Evolutionary conservation across 495 filamentous ascomycete genomes (phyloP).

Genomic region (Aspergillus mulundensis): DNA sequence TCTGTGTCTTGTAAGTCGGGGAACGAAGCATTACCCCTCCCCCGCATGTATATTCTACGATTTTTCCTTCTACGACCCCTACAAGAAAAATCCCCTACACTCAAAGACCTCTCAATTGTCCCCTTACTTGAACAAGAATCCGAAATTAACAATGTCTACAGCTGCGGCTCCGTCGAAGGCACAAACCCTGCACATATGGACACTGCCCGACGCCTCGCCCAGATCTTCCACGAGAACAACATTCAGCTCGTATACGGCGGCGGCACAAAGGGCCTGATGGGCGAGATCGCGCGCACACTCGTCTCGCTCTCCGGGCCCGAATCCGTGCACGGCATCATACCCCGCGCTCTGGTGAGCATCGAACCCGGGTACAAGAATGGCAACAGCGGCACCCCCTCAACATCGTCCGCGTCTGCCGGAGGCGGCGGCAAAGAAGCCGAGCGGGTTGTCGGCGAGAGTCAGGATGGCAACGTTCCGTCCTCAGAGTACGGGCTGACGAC

Average conservation of each 20-base stretch:
- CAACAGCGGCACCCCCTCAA: slow-evolving; percentile 11
- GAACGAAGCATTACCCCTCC: slow-evolving; percentile 9
- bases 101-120: too few relatives aligned
- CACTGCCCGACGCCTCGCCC: slow-evolving; percentile 74
- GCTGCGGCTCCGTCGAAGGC: slow-evolving; percentile 75
- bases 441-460: slow-evolving; percentile 26
- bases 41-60: neutral
- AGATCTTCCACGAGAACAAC: slow-evolving; percentile 65
- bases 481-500: slow-evolving; percentile 76
- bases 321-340: slow-evolving; percentile 90
- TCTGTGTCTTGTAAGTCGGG: slow-evolving; percentile 71
- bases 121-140: neutral
- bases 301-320: slow-evolving; percentile 76
- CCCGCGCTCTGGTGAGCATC: slow-evolving; percentile 73
- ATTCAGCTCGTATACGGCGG: slow-evolving; percentile 89
- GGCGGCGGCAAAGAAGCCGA: slow-evolving; percentile 38
- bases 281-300: slow-evolving; percentile 82
- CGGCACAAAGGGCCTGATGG: slow-evolving; percentile 93
- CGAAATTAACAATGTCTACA: slow-evolving; percentile 19
- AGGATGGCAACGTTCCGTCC: slow-evolving; percentile 16
- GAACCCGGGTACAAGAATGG: slow-evolving; percentile 58
- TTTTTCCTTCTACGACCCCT: neutral
- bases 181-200: slow-evolving; percentile 63
- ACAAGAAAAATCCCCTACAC: neutral
- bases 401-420: neutral